A percentile compares a stretch with the other conserved stretches of the same genome.
phyloP scores from a whole-genome alignment of 352 stramenopile species.

The Plasmopara viticola region DNA sequence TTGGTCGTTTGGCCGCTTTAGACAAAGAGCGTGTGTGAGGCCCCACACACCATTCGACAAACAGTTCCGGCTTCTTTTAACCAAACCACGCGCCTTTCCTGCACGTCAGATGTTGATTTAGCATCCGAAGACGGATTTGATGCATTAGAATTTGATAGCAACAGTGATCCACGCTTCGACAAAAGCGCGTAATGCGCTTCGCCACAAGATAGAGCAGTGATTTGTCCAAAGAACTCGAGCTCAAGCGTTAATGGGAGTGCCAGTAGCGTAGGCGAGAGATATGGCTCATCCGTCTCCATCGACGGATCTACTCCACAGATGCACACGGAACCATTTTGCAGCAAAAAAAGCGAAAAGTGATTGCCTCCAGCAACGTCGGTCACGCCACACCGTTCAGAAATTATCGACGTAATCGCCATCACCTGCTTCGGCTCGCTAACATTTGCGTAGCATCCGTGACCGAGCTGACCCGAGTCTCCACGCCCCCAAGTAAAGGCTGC shows the following conservation, averaged over 20 bases:
- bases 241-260: slow-evolving; percentile 14
- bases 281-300: slow-evolving; percentile 8
- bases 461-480: slow-evolving; percentile 57
- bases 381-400: slow-evolving; percentile 14
- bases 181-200: slow-evolving; percentile 40
- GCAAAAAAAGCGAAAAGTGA: slow-evolving; percentile 36
- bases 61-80: slow-evolving; percentile 17
- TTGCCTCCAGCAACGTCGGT: slow-evolving; percentile 29
- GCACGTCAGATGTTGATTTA: slow-evolving; percentile 12
- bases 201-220: slow-evolving; percentile 33
- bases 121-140: slow-evolving; percentile 11
- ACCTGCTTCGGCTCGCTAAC: slow-evolving; percentile 50
- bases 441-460: slow-evolving; percentile 60
- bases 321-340: slow-evolving; percentile 24
- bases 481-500: slow-evolving; percentile 65
- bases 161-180: slow-evolving; percentile 20
- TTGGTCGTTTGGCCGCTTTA: not conserved
- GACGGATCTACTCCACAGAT: slow-evolving; percentile 36
- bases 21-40: slow-evolving; percentile 35
- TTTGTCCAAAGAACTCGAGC: slow-evolving; percentile 17
- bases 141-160: slow-evolving; percentile 19
- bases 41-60: slow-evolving; percentile 27
- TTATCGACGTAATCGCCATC: slow-evolving; percentile 34
- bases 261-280: slow-evolving; percentile 27
- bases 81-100: slow-evolving; percentile 15